These are phyloP conservation scores for Plicaturopsis crispa DNA, from an alignment of 768 basidiomycete species.

Conservation along the genomic window DNA sequence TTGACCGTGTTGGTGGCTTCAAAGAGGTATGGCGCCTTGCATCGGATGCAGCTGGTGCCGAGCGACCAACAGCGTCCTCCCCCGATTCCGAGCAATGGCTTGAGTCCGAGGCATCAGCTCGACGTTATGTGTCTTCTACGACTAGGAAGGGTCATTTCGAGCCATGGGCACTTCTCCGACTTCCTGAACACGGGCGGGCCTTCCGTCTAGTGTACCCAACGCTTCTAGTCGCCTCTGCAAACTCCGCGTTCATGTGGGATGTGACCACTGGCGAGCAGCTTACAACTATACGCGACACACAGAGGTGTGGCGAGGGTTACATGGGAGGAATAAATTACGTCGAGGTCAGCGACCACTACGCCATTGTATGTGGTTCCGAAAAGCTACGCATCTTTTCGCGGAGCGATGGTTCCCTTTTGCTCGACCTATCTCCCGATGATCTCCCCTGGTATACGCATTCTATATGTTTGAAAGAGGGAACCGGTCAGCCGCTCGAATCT, in stretches of 20 bases:
- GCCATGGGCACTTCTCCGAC: conserved; percentile 50
- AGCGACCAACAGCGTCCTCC: conserved; percentile 12
- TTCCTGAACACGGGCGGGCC: conserved; percentile 38
- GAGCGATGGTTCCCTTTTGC: conserved; percentile 31
- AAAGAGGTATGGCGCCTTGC: conserved; percentile 69
- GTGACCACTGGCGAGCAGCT: conserved; percentile 41
- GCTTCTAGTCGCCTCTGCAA: conserved; percentile 40
- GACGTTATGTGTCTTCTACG: too few relatives aligned
- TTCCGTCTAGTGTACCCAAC: conserved; percentile 66
- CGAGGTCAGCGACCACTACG: conserved; percentile 50
- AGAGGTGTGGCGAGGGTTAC: conserved; percentile 10
- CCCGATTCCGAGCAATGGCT: conserved; percentile 25
- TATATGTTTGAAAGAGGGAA: too few relatives aligned
- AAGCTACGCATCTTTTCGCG: conserved; percentile 50
- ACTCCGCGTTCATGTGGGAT: conserved; percentile 54
- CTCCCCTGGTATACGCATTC: too few relatives aligned
- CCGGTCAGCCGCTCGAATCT: too few relatives aligned
- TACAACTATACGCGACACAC: conserved; percentile 38
- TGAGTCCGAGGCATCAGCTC: too few relatives aligned
- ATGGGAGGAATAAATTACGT: conserved; percentile 48
- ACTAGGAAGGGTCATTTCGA: conserved; percentile 57
- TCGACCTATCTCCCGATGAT: conserved; percentile 33
- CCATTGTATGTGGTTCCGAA: conserved; percentile 47
- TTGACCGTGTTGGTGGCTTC: conserved; percentile 46
- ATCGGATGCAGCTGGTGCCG: conserved; percentile 13